phyloP scores from a whole-genome alignment of 2,329 filamentous ascomycete genomes.

The Fusarium sp. region DNA sequence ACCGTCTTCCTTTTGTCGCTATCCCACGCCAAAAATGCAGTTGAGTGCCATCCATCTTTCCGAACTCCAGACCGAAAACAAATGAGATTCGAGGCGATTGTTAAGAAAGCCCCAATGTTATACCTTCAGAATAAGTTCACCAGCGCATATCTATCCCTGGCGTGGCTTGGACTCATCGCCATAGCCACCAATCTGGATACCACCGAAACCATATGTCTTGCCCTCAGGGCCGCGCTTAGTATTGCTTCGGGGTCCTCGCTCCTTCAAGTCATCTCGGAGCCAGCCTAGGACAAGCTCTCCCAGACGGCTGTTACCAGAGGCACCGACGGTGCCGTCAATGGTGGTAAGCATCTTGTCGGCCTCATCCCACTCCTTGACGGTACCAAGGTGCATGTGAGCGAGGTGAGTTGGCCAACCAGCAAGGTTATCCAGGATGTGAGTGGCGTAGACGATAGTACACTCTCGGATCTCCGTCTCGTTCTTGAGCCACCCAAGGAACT shows the following conservation, averaged over 20 bases:
- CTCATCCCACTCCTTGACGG: constrained; percentile 87
- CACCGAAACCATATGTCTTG: constrained; percentile 71
- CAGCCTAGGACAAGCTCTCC: constrained; percentile 91
- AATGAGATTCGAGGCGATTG: constrained; percentile 31
- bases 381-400: constrained; percentile 94
- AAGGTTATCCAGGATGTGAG: constrained; percentile 96
- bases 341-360: constrained; percentile 77
- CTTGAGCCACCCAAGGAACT: constrained; percentile 90
- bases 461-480: constrained; percentile 84
- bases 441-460: constrained; percentile 97
- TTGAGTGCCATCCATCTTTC: constrained; percentile 50
- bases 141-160: constrained; percentile 42
- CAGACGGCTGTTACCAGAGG: constrained; percentile 82
- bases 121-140: not conserved
- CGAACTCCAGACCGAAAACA: constrained; percentile 29
- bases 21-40: constrained; percentile 50
- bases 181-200: constrained; percentile 69
- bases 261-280: constrained; percentile 84
- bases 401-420: constrained; percentile 96
- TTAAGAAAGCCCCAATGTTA: constrained; percentile 42
- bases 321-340: constrained; percentile 58
- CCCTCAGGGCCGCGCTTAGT: constrained; percentile 72
- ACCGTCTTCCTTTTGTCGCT: constrained; percentile 13
- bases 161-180: constrained; percentile 66
- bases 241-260: constrained; percentile 81